phyloP scores from a whole-genome alignment of 2,329 filamentous ascomycete species.

The Penicillium sp. region DNA sequence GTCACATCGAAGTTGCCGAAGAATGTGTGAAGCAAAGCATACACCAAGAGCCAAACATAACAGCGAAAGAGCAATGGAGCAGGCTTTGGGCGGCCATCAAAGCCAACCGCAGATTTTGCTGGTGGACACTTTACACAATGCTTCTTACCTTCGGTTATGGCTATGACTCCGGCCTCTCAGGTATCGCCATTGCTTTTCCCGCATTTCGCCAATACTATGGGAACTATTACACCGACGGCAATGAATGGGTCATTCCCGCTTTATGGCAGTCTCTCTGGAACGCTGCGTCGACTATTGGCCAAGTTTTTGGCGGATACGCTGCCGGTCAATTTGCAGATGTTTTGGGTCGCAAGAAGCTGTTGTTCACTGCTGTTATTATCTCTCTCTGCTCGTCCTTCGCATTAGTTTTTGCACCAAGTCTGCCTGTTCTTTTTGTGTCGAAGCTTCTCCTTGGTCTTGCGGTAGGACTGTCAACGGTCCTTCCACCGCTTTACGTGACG shows the following conservation, averaged over 20 bases:
- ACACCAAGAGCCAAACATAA: neutral
- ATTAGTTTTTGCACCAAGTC: slow-evolving; percentile 5
- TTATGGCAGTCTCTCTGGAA: slow-evolving; percentile 12
- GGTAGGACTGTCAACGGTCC: slow-evolving; percentile 7
- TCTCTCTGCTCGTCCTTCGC: slow-evolving; percentile 8
- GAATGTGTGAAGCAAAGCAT: neutral
- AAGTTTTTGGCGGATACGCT: slow-evolving; percentile 10
- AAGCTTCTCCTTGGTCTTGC: slow-evolving; percentile 9
- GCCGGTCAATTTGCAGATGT: slow-evolving; percentile 9
- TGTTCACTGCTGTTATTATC: slow-evolving; percentile 2
- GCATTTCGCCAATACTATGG: slow-evolving; percentile 10
- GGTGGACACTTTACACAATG: slow-evolving; percentile 9
- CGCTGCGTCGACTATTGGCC: slow-evolving; percentile 10
- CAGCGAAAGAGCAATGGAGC: slow-evolving; percentile 6
- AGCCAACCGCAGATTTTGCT: slow-evolving; percentile 1
- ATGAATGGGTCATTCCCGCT: slow-evolving; percentile 11
- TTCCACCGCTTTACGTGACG: slow-evolving; percentile 10
- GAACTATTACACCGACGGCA: slow-evolving; percentile 5
- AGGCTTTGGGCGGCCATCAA: neutral
- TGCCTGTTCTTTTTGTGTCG: slow-evolving; percentile 7
- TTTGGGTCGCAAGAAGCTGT: slow-evolving; percentile 4
- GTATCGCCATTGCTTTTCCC: slow-evolving; percentile 8
- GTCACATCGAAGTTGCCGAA: neutral
- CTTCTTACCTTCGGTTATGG: slow-evolving; percentile 12
- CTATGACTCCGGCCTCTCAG: slow-evolving; percentile 8